These are phyloP conservation scores for Aspergillus chevalieri DNA, from an alignment of 2,329 filamentous ascomycete species.

Conservation along the genomic window DNA sequence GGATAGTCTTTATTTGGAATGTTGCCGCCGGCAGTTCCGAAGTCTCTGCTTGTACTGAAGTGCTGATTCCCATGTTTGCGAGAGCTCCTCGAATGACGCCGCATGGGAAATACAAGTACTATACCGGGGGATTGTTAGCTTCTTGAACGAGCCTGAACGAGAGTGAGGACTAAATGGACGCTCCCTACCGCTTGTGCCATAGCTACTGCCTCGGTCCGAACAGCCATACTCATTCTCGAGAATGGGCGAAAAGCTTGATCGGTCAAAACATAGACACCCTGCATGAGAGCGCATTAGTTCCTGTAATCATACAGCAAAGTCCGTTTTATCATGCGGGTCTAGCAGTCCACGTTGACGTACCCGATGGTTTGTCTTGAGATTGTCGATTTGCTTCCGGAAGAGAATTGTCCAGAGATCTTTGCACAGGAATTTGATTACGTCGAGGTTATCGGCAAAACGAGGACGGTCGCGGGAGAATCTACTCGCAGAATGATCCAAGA, in stretches of 20 bases:
- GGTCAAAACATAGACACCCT: conserved; percentile 93
- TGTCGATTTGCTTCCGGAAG: conserved; percentile 96
- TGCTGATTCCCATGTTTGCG: conserved; percentile 82
- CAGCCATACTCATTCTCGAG: conserved; percentile 78
- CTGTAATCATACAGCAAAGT: background rate
- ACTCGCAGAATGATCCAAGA: background rate
- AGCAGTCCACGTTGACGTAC: conserved; percentile 42
- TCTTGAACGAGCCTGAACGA: too few relatives aligned
- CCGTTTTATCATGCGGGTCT: background rate
- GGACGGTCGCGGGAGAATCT: conserved; percentile 60
- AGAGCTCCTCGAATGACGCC: conserved; percentile 88
- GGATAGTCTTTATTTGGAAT: conserved; percentile 89
- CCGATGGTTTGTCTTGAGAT: conserved; percentile 95
- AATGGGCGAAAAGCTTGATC: conserved; percentile 89
- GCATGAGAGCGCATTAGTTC: conserved; percentile 1
- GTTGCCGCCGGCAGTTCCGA: conserved; percentile 79
- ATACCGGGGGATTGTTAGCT: background rate
- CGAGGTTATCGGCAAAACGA: conserved; percentile 83
- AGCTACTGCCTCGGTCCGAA: conserved; percentile 64
- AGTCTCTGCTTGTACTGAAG: conserved; percentile 85
- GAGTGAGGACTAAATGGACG: background rate
- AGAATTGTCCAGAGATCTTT: conserved; percentile 95
- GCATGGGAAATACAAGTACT: conserved; percentile 95
- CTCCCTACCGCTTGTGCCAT: conserved; percentile 69
- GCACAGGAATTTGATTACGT: conserved; percentile 97